Evolutionary conservation across 2,329 filamentous ascomycete species (phyloP), one percentile per base, ranked within the genome.

Genomic region (Elsinoe ampelina): DNA sequence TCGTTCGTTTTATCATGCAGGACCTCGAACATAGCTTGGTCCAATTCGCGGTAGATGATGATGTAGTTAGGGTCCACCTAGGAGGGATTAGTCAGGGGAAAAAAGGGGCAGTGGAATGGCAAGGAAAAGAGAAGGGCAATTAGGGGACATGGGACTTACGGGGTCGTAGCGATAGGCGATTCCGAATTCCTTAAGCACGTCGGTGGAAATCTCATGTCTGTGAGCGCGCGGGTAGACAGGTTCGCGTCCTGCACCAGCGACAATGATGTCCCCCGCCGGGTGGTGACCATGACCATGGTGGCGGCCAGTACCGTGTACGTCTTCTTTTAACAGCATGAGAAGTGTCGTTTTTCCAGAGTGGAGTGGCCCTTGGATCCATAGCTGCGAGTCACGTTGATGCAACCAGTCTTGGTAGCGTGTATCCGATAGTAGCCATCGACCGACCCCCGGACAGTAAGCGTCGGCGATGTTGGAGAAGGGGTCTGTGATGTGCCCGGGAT

Each of bases 41-140:
- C 54, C 54, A 47, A 36, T 36, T 48, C 54, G 26, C 39, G 42
- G 32, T 47, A 45, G 41, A 56, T 56, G 54, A 56, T 45, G 42
- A 56, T 47, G 39, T 56, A 47, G 19, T 47, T 48, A 12, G 39
- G 30, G 20, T 56, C 54, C 22, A 38, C 26, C 54, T 56, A 32
- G 2, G 3, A 22, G 10, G 3, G 12, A 54, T 47, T 17, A 56
- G 32, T 15, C 12, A 22, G 8, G 41, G 10, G 11, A 45, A 22
- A 5, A 5, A 2, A 22, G 22, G 22, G 2, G 22, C n/a, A n/a
- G 5, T 2, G 2, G 22, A 22, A 22, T n/a, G n/a, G n/a, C n/a
- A n/a, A n/a, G n/a, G n/a, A n/a, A n/a, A n/a, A n/a, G n/a, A n/a
- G n/a, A n/a, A n/a, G n/a, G n/a, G n/a, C n/a, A n/a, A n/a, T n/a